Evolutionary conservation across 805 yeast genomes (phyloP), one percentile per base, ranked within the genome.

Genomic region (Naumovozyma dairenensis): DNA sequence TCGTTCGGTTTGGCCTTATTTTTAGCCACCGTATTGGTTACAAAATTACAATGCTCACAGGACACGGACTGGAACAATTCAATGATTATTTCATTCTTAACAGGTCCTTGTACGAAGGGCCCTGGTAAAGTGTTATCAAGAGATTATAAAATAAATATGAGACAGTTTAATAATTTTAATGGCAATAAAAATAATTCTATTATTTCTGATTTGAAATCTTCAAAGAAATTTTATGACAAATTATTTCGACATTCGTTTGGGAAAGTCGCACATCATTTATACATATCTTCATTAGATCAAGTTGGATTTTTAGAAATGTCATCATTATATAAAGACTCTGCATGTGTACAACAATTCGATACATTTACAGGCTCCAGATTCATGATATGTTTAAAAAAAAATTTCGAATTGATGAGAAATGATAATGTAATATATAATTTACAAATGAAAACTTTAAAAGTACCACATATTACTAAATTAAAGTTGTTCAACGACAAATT

Each of bases 31-130:
- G 18, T n/a, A n/a, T n/a, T n/a, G n/a, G n/a, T n/a, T n/a, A n/a
- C n/a, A n/a, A n/a, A n/a, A n/a, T n/a, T n/a, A n/a, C n/a, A n/a
- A n/a, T n/a, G n/a, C n/a, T 27, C 14, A 10, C 13, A 18, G 9
- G 10, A 8, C 6, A 21, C 5, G n/a, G 25, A 15, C 16, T 10
- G 13, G 6, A 8, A n/a, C 10, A 20, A 18, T 15, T n/a, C n/a
- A n/a, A 29, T 40, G 24, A 38, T 43, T 6, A 19, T 44, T 3
- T 32, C 42, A 5, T 46, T 48, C 28, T 16, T 48, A 10, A 29
- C 25, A 3, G 53, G 53, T 1, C 49, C 53, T 10, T 43, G 51
- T 29, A 49, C 53, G n/a, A 36, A 31, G 13, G 50, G 48, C 5
- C 40, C 47, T 3, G 53, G 51, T 2, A 49, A 45, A 32, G 42